Evolutionary conservation across 768 basidiomycete genomes (phyloP), one percentile per base, ranked within the genome.

Genomic region (Termitomyces sp.): DNA sequence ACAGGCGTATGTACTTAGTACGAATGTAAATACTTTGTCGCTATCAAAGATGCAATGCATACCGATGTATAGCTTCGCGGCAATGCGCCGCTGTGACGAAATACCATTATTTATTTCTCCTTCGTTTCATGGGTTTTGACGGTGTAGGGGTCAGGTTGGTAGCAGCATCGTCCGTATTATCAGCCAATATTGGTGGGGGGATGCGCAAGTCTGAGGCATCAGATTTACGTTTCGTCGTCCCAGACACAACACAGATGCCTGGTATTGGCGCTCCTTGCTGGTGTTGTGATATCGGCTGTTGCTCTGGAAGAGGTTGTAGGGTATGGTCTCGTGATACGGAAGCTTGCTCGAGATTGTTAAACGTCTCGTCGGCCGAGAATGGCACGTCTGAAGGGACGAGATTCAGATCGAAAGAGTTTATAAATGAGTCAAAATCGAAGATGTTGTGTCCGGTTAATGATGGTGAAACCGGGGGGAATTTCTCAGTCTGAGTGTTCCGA

Each of bases 371-470:
- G 6, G 53, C 46, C 2, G 62, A 47, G 50, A 57, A 60, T 3
- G 38, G 9, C 20, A 56, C 34, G 34, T 63, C 58, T 17, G 47
- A n/a, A 36, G 55, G 15, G 31, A 49, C 43, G n/a, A 46, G 49
- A 36, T 15, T 49, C 5, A 49, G 31, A 34, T 46, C 50, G 31
- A 65, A 65, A 9, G 62, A 56, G 46, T 65, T 61, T 6, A 67
- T 43, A 14, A 67, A 67, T 5, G 66, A 63, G 46, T 65, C 64
- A 38, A 67, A 65, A 36, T 65, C 66, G 25, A 67, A 67, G 2
- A 64, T 42, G 14, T 37, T 29, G 15, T 65, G 53, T 3, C 52
- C 50, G 5, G 6, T 32, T n/a, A 38, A 51, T 25, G 42, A n/a
- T 12, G 60, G 31, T 20, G 60, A 7, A 15, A 37, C 32, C 7